Evolutionary conservation across 1,284 basidiomycete genomes (phyloP).

Genomic region (Coriolopsis trogii): DNA sequence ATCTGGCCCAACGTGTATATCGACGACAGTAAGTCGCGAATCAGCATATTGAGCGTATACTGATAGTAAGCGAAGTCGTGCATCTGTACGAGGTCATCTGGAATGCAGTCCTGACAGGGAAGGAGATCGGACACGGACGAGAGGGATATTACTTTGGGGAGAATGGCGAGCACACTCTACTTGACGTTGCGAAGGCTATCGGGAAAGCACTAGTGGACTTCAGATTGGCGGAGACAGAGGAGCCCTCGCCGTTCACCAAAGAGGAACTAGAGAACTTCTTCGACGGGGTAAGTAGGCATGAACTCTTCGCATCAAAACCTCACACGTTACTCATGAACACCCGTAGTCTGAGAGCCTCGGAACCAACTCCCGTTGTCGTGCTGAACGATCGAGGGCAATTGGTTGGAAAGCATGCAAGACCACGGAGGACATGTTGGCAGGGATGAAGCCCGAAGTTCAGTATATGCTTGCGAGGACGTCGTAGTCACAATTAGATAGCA

Average conservation of each 20-base stretch:
- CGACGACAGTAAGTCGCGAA: slow-evolving; percentile 10
- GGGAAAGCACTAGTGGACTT: slow-evolving; percentile 36
- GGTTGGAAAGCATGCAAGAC: slow-evolving; percentile 42
- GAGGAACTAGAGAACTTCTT: slow-evolving; percentile 35
- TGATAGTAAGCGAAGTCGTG: slow-evolving; percentile 12
- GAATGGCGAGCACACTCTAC: slow-evolving; percentile 45
- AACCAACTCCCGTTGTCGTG: slow-evolving; percentile 44
- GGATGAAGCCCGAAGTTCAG: slow-evolving; percentile 35
- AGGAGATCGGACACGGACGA: slow-evolving; percentile 38
- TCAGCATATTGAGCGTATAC: too few relatives aligned
- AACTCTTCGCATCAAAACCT: too few relatives aligned
- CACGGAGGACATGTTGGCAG: slow-evolving; percentile 37
- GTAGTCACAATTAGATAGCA: not conserved
- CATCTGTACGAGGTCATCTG: slow-evolving; percentile 26
- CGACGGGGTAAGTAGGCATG: slow-evolving; percentile 10
- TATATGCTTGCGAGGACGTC: slow-evolving; percentile 11
- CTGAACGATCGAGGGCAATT: slow-evolving; percentile 42
- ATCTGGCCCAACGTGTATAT: slow-evolving; percentile 34
- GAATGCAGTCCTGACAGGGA: slow-evolving; percentile 12
- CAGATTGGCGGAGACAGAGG: slow-evolving; percentile 26
- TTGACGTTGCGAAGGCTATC: slow-evolving; percentile 40
- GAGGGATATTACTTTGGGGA: slow-evolving; percentile 51
- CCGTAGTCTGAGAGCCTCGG: slow-evolving; percentile 34
- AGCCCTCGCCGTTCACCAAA: slow-evolving; percentile 33
- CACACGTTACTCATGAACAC: not conserved